phyloP scores from a whole-genome alignment of 192 early-diverging fungal species.

The Cladochytrium replicatum region DNA sequence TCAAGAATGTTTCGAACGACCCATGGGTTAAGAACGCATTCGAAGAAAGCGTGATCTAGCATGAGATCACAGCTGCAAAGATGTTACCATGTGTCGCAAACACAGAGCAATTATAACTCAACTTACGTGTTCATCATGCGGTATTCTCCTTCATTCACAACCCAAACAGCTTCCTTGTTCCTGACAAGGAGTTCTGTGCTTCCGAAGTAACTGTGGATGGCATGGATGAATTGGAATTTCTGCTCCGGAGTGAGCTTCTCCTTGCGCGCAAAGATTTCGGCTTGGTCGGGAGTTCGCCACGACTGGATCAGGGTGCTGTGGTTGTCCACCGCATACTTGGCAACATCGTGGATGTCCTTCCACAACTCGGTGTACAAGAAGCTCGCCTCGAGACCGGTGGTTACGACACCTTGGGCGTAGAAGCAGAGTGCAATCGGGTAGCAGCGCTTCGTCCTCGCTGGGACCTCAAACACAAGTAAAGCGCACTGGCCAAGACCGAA shows the following conservation, averaged over 20 bases:
- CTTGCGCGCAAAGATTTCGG: not conserved
- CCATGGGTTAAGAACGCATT: constrained; percentile 11
- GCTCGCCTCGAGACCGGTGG: constrained; percentile 7
- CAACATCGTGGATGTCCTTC: constrained; percentile 6
- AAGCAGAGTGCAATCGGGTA: constrained; percentile 10
- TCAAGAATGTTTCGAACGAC: constrained; percentile 9
- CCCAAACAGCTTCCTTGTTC: constrained; percentile 7
- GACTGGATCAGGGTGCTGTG: constrained; percentile 4
- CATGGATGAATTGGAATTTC: constrained; percentile 10
- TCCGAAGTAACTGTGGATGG: constrained; percentile 14
- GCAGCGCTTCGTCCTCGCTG: not conserved
- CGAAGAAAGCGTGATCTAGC: constrained; percentile 15
- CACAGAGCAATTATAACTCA: not conserved
- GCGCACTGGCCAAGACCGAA: constrained; percentile 6
- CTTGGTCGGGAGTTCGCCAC: constrained; percentile 11
- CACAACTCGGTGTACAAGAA: constrained; percentile 6
- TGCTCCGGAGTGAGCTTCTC: constrained; percentile 1
- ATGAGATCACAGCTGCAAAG: constrained; percentile 4
- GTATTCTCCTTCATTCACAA: constrained; percentile 15
- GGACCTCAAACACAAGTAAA: constrained; percentile 1
- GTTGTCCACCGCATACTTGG: constrained; percentile 5
- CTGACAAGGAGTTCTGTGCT: constrained; percentile 3
- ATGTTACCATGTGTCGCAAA: not conserved
- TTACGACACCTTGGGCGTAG: constrained; percentile 4
- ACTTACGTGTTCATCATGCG: constrained; percentile 17